Conservation (phyloP, 2,329 filamentous ascomycete genomes). For the Periconia macrospinosa region DNA sequence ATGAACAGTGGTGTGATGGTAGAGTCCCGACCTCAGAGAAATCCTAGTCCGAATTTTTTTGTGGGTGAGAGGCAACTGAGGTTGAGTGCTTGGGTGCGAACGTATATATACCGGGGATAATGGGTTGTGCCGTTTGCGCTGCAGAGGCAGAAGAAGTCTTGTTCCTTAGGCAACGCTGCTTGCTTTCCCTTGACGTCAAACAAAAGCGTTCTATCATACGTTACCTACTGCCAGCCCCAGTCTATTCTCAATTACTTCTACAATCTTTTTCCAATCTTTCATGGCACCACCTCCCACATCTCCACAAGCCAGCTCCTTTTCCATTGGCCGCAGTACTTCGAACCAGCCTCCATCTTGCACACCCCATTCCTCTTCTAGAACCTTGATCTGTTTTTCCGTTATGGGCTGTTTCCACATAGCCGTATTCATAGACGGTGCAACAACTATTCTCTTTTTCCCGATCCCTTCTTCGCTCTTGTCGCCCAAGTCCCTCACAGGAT, state of each 20-base stretch:
- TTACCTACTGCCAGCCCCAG: slow-evolving; percentile 20
- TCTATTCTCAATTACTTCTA: slow-evolving; percentile 60
- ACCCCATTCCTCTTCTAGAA: slow-evolving; percentile 77
- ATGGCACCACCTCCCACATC: slow-evolving; percentile 83
- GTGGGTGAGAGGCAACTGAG: no score
- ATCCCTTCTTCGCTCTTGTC: slow-evolving; percentile 17
- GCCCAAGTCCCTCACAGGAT: slow-evolving; percentile 31
- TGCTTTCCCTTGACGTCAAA: neutral
- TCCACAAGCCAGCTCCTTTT: slow-evolving; percentile 81
- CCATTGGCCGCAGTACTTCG: slow-evolving; percentile 70
- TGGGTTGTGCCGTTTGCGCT: neutral
- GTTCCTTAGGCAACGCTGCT: neutral
- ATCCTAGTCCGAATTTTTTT: no score
- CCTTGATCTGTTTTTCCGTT: slow-evolving; percentile 69
- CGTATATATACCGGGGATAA: slow-evolving; percentile 61
- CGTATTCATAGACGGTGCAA: slow-evolving; percentile 85
- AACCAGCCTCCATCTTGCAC: slow-evolving; percentile 55
- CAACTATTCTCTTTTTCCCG: slow-evolving; percentile 64
- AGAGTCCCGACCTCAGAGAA: no score
- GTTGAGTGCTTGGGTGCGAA: neutral
- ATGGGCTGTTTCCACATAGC: slow-evolving; percentile 89
- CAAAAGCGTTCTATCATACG: neutral
- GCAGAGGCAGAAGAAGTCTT: neutral
- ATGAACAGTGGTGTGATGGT: no score
- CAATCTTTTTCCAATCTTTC: slow-evolving; percentile 78